A percentile compares a stretch with the other conserved stretches of the same genome.
phyloP scores from a whole-genome alignment of 176 grass and related monocot species.

The Stipa capillata region DNA sequence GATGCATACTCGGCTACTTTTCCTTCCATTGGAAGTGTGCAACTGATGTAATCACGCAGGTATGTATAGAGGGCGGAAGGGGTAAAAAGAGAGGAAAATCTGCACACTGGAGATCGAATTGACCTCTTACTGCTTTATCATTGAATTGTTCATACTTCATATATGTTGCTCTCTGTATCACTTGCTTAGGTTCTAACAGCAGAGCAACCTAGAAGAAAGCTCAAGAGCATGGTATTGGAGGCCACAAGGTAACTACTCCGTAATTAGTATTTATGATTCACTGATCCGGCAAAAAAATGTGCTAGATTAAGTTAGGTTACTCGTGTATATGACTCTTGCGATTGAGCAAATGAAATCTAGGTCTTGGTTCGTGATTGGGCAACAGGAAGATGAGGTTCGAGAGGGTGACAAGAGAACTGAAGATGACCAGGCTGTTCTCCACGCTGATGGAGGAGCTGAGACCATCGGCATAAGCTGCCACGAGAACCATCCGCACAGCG shows the following conservation, averaged over 20 bases:
- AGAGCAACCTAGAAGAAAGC: constrained; percentile 62
- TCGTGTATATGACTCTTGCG: no score
- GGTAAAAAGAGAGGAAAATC: no score
- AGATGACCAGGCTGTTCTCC: constrained; percentile 80
- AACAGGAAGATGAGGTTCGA: constrained; percentile 84
- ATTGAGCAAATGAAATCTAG: no score
- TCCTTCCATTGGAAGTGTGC: constrained; percentile 87
- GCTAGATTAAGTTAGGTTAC: no score
- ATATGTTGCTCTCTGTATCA: not conserved
- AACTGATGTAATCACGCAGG: constrained; percentile 60
- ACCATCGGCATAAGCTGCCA: constrained; percentile 44
- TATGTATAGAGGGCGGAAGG: no score
- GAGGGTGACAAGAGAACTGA: constrained; percentile 67
- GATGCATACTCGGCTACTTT: constrained; percentile 91
- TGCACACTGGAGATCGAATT: no score
- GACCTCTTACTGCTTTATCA: not conserved
- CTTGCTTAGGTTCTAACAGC: constrained; percentile 47
- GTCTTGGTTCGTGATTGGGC: not conserved
- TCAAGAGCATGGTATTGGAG: constrained; percentile 77
- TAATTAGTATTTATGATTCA: no score
- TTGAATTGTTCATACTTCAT: not conserved
- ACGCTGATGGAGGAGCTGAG: constrained; percentile 84
- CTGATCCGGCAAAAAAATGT: no score
- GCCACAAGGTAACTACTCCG: constrained; percentile 85
- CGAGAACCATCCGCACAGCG: constrained; percentile 20